phyloP scores from a whole-genome alignment of 805 yeast species.

The Wickerhamiella nectarea region DNA sequence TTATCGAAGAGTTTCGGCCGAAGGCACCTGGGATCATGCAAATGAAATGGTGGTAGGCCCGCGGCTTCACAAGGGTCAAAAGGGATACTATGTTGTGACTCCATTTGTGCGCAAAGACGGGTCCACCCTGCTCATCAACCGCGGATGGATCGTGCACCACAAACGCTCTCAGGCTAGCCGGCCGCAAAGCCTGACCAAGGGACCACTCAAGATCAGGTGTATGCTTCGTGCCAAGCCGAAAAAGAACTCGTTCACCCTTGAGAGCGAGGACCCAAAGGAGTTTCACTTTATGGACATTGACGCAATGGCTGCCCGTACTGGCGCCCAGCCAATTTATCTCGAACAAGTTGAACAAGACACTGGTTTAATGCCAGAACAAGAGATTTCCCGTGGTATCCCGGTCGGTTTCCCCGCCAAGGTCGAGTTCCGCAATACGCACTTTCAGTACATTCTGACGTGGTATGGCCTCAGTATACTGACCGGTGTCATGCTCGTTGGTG shows the following conservation, averaged over 20 bases:
- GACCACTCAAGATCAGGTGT: constrained; percentile 59
- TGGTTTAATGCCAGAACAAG: constrained; percentile 33
- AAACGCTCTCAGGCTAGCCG: constrained; percentile 39
- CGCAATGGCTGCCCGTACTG: constrained; percentile 60
- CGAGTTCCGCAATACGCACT: constrained; percentile 73
- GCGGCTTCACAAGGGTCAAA: constrained; percentile 51
- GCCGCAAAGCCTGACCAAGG: constrained; percentile 59
- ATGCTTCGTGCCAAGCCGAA: constrained; percentile 55
- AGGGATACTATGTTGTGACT: constrained; percentile 68
- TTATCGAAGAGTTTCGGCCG: constrained; percentile 61
- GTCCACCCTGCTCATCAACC: constrained; percentile 61
- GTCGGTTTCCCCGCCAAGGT: constrained; percentile 71
- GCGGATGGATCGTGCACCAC: constrained; percentile 81
- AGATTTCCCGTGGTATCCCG: constrained; percentile 76
- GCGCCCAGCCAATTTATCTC: constrained; percentile 57
- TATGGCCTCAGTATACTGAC: constrained; percentile 73
- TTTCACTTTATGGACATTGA: constrained; percentile 72
- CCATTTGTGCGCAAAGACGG: constrained; percentile 76
- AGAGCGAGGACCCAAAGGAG: constrained; percentile 48
- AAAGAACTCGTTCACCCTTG: constrained; percentile 57
- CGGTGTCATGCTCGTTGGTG: constrained; percentile 45
- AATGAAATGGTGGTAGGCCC: constrained; percentile 92
- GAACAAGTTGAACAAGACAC: constrained; percentile 55
- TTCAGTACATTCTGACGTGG: constrained; percentile 92
- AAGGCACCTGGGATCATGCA: constrained; percentile 68